Base-by-base conservation (phyloP, 2,329 filamentous ascomycete genomes). In the Curvularia spicifera region DNA sequence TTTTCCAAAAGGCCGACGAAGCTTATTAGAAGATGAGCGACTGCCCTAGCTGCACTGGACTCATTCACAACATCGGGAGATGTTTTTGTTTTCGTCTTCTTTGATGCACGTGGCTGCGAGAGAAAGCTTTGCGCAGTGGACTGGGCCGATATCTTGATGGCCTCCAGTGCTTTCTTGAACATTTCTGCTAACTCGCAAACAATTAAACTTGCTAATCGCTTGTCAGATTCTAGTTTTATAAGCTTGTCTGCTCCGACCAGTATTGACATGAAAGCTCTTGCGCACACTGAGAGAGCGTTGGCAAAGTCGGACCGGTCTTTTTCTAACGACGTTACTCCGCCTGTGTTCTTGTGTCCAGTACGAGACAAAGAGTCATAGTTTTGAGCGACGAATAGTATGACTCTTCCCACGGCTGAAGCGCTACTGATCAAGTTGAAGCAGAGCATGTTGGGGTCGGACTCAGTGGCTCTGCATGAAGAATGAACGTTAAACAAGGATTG, bases 1-100 rank as follows among this genome's bases (percentile, higher is more conserved):
- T 76, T 65, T 29, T 79, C 75, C 1, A 81, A 70, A 13, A 72
- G 64, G 0, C 73, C 69, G 4, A 81, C 57, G 3, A 79, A 61
- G 4, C 71, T 71, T 1, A 68, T 69, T 0, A 81, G 64, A 24
- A 81, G 72, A 22, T 75, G 71, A 2, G 77, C 70, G 10, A 76
- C 45, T 12, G 63, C 61, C 18, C 70, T 70, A 12, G 69, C 65
- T 4, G 71, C 61, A 39, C 54, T 59, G 24, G 64, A 68, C 35
- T 74, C 74, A 40, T 67, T 70, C n/a, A 57, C 44, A 2, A 45
- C 10, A 3, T 48, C 51, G 2, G 40, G 31, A 8, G 59, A 6
- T 26, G 56, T 53, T 22, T 57, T 57, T 4, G 54, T 39, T 47
- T 65, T 61, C 3, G 57, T 52, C 13, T 57, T 63, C 26, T 61